A percentile compares a stretch with the other conserved stretches of the same genome.
These are phyloP conservation scores for Eragrostis curvula DNA, from an alignment of 176 grass and related monocot genomes.

Conservation along the genomic window DNA sequence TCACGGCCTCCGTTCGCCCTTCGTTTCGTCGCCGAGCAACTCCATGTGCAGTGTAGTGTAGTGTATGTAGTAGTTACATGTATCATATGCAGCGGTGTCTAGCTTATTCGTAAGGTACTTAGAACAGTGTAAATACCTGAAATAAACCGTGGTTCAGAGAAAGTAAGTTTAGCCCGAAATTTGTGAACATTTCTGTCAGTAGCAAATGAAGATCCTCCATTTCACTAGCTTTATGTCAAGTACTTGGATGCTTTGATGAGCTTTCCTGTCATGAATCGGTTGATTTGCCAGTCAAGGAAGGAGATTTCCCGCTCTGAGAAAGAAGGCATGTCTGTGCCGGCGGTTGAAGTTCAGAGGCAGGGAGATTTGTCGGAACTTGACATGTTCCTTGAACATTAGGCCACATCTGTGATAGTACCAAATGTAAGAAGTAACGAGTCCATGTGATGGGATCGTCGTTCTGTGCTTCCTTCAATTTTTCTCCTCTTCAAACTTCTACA, in stretches of 20 bases:
- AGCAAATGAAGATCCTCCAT: background rate
- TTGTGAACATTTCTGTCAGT: background rate
- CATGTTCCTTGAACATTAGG: background rate
- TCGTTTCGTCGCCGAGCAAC: background rate
- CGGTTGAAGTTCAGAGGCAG: background rate
- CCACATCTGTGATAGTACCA: too few relatives aligned
- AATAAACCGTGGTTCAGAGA: slow-evolving; percentile 38
- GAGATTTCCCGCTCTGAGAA: background rate
- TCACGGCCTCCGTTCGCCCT: background rate
- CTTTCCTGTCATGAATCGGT: background rate
- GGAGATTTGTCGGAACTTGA: too few relatives aligned
- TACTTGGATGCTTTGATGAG: background rate
- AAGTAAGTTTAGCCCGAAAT: slow-evolving; percentile 20
- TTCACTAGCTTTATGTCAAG: background rate
- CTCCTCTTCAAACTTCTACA: background rate
- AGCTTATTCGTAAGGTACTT: slow-evolving; percentile 30
- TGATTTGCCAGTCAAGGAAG: background rate
- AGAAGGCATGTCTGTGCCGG: background rate
- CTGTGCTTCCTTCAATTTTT: background rate
- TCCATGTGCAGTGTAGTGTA: slow-evolving; percentile 29
- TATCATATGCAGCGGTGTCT: slow-evolving; percentile 32
- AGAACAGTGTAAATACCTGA: slow-evolving; percentile 55
- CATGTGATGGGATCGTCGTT: too few relatives aligned
- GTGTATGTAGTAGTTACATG: slow-evolving; percentile 25
- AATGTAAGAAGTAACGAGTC: too few relatives aligned